Percentiles rank a stretch among this genome's conserved stretches.
These are phyloP conservation scores for Tuctoria greenei DNA, from an alignment of 176 grass and related monocot genomes.

Conservation along the genomic window DNA sequence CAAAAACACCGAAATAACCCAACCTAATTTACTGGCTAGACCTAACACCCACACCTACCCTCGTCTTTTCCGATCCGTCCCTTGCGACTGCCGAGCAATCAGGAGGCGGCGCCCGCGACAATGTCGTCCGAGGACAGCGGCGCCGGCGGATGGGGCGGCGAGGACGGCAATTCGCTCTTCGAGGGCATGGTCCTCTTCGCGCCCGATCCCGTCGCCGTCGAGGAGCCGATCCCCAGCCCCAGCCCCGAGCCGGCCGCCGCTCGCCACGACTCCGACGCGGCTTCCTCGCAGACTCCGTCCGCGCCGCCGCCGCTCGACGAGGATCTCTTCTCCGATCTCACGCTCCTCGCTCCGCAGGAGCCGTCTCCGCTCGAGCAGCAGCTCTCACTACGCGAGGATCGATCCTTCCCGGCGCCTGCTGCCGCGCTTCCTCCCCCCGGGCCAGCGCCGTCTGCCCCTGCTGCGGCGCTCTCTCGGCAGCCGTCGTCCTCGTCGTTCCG, in stretches of 20 bases:
- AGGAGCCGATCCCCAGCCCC: background rate
- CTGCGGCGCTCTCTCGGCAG: conserved; percentile 23
- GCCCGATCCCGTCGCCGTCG: conserved; percentile 10
- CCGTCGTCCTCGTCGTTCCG: conserved; percentile 49
- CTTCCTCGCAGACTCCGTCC: background rate
- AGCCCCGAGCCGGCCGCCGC: conserved; percentile 1
- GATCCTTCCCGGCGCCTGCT: conserved; percentile 5
- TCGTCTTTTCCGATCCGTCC: conserved; percentile 12
- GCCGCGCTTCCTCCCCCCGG: background rate
- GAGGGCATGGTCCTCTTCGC: conserved; percentile 94
- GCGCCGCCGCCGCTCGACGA: conserved; percentile 63
- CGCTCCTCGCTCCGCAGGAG: conserved; percentile 51
- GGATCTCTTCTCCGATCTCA: conserved; percentile 98
- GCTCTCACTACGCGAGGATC: conserved; percentile 11
- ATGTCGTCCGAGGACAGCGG: conserved; percentile 57
- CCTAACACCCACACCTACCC: no score
- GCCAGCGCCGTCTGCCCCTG: conserved; percentile 13
- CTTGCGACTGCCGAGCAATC: background rate
- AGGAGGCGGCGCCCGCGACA: background rate
- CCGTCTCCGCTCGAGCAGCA: conserved; percentile 26
- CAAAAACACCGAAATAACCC: no score
- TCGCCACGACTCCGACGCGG: background rate
- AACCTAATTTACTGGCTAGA: no score
- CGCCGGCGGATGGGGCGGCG: conserved; percentile 40
- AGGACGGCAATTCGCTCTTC: conserved; percentile 61